A percentile compares a stretch with the other conserved stretches of the same genome.
Conservation (phyloP, 106 monocot genomes). For the Allium fistulosum region DNA sequence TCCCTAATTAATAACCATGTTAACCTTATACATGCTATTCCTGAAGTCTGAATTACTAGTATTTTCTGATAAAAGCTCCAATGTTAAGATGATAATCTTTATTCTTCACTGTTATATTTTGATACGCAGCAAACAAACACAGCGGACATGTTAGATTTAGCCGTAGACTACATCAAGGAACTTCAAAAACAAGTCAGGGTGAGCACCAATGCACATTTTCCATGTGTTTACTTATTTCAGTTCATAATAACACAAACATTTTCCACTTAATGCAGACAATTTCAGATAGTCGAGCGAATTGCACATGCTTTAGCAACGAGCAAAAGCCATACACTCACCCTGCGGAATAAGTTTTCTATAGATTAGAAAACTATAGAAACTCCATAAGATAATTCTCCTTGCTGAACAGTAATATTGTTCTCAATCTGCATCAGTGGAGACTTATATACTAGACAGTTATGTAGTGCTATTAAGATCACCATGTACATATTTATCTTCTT, state of each 20-base stretch:
- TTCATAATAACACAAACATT: not conserved
- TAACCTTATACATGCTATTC: too few species aligned
- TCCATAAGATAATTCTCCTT: not conserved
- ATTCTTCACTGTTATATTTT: not conserved
- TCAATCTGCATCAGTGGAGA: too few species aligned
- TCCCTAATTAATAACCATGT: too few species aligned
- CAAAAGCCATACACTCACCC: constrained; percentile 32
- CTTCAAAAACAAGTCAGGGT: constrained; percentile 85
- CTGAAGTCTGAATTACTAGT: too few species aligned
- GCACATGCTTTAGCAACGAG: constrained; percentile 58
- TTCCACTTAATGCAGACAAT: constrained; percentile 23
- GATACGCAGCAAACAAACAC: constrained; percentile 81
- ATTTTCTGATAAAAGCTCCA: too few species aligned
- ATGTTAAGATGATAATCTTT: not conserved
- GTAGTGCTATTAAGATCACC: too few species aligned
- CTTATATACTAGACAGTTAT: too few species aligned
- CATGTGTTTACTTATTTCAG: not conserved
- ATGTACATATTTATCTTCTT: too few species aligned
- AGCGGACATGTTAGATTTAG: constrained; percentile 89
- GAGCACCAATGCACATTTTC: not conserved
- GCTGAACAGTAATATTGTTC: too few species aligned
- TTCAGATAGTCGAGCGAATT: constrained; percentile 48
- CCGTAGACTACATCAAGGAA: constrained; percentile 87
- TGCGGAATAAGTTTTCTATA: not conserved
- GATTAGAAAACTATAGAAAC: not conserved